These are phyloP conservation scores for Fusarium sp. DNA, from an alignment of 2,329 filamentous ascomycete species.

Conservation along the genomic window DNA sequence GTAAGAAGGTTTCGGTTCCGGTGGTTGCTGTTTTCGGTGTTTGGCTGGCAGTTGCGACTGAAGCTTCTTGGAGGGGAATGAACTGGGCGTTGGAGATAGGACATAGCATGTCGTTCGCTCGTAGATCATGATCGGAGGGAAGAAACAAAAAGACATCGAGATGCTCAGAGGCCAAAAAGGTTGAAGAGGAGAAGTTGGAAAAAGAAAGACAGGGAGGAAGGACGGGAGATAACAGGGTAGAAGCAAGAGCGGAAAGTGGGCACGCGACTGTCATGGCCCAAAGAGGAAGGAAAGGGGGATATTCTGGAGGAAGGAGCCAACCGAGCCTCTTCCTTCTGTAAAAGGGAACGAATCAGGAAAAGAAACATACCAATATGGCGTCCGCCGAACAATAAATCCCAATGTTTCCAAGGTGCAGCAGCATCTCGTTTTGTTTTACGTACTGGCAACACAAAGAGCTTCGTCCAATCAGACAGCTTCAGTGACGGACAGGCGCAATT, in stretches of 20 bases:
- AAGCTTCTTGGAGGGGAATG: background rate
- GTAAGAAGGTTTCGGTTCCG: background rate
- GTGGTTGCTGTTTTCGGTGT: background rate
- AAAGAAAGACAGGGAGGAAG: background rate
- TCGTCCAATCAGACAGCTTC: background rate
- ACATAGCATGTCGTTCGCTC: background rate
- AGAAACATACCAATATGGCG: constrained; percentile 1
- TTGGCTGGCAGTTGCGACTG: background rate
- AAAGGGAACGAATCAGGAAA: background rate
- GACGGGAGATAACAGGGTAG: background rate
- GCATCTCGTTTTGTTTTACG: background rate
- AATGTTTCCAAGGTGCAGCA: constrained; percentile 4
- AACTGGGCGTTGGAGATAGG: background rate
- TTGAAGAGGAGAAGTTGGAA: background rate
- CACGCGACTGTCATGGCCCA: constrained; percentile 2
- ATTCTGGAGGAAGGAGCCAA: constrained; percentile 9
- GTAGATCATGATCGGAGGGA: background rate
- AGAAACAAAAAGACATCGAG: background rate
- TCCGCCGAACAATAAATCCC: constrained; percentile 11
- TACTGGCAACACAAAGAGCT: background rate
- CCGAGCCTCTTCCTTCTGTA: background rate
- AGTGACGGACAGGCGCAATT: background rate
- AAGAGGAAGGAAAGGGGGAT: constrained; percentile 1
- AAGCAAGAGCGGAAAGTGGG: constrained; percentile 22
- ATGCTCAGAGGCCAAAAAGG: background rate